phyloP scores from a whole-genome alignment of 2,329 filamentous ascomycete genomes.

The Fusarium oxysporum region DNA sequence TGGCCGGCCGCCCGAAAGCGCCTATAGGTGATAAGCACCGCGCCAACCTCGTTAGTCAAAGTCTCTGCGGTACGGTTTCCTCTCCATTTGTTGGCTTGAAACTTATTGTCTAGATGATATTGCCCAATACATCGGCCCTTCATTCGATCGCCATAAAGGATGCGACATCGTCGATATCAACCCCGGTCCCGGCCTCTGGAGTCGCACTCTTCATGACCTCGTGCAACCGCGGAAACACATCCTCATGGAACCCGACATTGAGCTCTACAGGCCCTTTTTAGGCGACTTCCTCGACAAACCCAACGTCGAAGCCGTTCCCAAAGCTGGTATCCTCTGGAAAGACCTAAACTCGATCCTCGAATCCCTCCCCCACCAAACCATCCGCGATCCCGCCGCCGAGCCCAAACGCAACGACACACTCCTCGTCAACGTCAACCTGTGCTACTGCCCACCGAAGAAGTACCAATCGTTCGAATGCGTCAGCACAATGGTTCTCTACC shows the following conservation, averaged over 20 bases:
- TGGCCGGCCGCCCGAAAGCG: slow-evolving; percentile 15
- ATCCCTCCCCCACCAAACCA: slow-evolving; percentile 66
- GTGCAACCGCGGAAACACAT: slow-evolving; percentile 86
- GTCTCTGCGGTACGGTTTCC: slow-evolving; percentile 58
- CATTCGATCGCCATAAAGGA: slow-evolving; percentile 76
- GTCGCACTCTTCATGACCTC: slow-evolving; percentile 77
- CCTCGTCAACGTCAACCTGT: slow-evolving; percentile 77
- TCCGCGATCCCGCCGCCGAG: slow-evolving; percentile 51
- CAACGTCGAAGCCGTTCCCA: slow-evolving; percentile 63
- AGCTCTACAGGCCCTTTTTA: slow-evolving; percentile 71
- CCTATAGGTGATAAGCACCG: slow-evolving; percentile 50
- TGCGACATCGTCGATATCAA: slow-evolving; percentile 91
- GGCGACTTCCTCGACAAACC: slow-evolving; percentile 63
- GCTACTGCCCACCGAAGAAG: slow-evolving; percentile 61
- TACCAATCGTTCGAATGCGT: slow-evolving; percentile 68
- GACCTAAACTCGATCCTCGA: slow-evolving; percentile 67
- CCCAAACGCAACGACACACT: slow-evolving; percentile 75
- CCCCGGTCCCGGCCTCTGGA: slow-evolving; percentile 84
- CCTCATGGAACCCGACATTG: slow-evolving; percentile 78
- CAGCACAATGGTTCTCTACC: slow-evolving; percentile 67
- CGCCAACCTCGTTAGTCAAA: slow-evolving; percentile 64
- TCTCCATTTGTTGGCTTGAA: accelerated
- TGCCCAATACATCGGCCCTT: slow-evolving; percentile 74
- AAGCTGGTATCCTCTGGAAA: slow-evolving; percentile 69
- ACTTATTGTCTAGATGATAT: slow-evolving; percentile 68